phyloP scores from a whole-genome alignment of 805 yeast genomes.

The Schwanniomyces polymorphus region DNA sequence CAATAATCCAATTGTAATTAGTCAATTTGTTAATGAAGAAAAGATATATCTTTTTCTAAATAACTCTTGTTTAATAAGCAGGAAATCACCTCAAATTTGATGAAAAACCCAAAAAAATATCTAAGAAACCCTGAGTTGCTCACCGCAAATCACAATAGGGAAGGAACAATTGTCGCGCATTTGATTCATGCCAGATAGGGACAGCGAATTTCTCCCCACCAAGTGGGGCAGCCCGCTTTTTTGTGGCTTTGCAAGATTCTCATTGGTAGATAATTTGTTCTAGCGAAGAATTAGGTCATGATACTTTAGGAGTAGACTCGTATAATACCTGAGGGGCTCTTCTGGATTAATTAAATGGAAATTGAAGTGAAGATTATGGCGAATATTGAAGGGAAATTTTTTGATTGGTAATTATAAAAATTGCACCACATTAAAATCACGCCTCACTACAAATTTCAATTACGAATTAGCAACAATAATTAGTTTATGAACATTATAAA shows the following conservation, averaged over 20 bases:
- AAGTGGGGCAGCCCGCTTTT: neutral
- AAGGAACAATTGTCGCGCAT: neutral
- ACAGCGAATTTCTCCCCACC: neutral
- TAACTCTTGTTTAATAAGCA: too few species aligned
- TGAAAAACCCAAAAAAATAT: neutral
- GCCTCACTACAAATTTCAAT: neutral
- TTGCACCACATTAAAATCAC: neutral
- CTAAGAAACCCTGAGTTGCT: neutral
- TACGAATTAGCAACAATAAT: neutral
- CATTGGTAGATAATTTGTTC: neutral
- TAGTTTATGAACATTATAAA: neutral
- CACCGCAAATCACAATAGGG: neutral
- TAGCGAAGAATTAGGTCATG: too few species aligned
- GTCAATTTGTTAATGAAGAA: too few species aligned
- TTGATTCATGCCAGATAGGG: neutral
- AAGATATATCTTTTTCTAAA: too few species aligned
- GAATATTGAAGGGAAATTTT: too few species aligned
- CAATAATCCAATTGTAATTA: too few species aligned
- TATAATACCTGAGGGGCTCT: too few species aligned
- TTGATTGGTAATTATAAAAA: too few species aligned
- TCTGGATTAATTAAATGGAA: too few species aligned
- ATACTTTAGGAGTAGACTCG: too few species aligned
- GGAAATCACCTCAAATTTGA: too few species aligned
- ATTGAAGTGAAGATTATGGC: too few species aligned
- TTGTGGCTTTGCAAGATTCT: neutral